Evolutionary conservation across 225 moss, liverwort and hornwort genomes (phyloP), one percentile per base, ranked within the genome.

Genomic region (Bryoerythrophyllum caledonicum): DNA sequence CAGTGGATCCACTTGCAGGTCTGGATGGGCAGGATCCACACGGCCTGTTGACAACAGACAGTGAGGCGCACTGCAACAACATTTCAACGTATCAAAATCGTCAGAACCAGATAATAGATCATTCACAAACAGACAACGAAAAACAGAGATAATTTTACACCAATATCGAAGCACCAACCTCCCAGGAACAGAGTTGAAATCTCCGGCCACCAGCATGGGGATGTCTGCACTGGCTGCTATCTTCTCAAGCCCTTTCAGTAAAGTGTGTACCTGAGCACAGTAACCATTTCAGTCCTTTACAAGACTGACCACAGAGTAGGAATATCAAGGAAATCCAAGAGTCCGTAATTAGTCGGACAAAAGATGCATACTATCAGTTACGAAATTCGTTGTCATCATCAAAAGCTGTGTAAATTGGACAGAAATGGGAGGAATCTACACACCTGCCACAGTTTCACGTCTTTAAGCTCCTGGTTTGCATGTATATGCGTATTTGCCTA

Each of bases 381-480:
- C 37, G 3, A 52, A n/a, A 72, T 52, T n/a, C 46, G 32, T 21
- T 27, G 76, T 68, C 57, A 27, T 60, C 19, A 41, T 44, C 44
- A 44, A 15, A 62, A 34, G 43, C 60, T 49, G 14, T 17, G 69
- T 38, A 10, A 7, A 10, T 52, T 11, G 6, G 32, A 66, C 38
- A 16, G 77, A 77, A 28, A 66, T 58, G 55, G 62, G 13, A 61
- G 58, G 37, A 53, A 78, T 70, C 24, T 71, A 26, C 58, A 43
- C 60, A 96, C 96, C 96, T 96, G 96, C 96, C 96, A 96, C 40
- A 96, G 86, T 81, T 96, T 96, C 61, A 96, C 96, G 71, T 96
- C 96, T 84, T 96, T 96, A 26, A 96, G 87, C 80, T 96, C 96
- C 65, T 72, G 94, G 60, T 96, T 96, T 49, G 96, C 96, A 78